These are phyloP conservation scores for Mycena rosella DNA, from an alignment of 768 basidiomycete species.

Conservation along the genomic window DNA sequence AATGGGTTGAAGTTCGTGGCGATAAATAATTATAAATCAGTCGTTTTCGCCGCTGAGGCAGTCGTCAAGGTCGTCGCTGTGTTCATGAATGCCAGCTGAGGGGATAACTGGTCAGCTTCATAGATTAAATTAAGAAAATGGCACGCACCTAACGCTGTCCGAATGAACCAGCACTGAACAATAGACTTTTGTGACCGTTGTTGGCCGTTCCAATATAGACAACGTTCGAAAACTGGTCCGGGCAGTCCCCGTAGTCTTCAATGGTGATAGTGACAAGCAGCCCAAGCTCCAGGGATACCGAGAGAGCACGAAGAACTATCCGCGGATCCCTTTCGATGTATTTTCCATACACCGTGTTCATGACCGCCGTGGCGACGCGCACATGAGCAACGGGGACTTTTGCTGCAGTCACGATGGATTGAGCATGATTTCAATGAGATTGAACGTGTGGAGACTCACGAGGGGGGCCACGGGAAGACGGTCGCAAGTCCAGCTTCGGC, in stretches of 20 bases:
- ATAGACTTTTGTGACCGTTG: slow-evolving; percentile 21
- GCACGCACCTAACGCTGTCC: slow-evolving; percentile 12
- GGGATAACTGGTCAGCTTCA: neutral
- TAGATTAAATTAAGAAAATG: neutral
- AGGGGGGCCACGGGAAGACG: slow-evolving; percentile 38
- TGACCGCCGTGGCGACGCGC: slow-evolving; percentile 49
- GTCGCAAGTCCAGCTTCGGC: slow-evolving; percentile 39
- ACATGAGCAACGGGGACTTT: slow-evolving; percentile 52
- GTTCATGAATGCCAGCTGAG: neutral
- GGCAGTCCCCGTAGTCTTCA: slow-evolving; percentile 4
- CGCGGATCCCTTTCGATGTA: slow-evolving; percentile 47
- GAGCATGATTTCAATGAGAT: neutral
- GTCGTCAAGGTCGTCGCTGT: neutral
- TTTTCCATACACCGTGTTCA: slow-evolving; percentile 49
- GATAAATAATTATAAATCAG: slow-evolving; percentile 30
- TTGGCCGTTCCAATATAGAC: slow-evolving; percentile 30
- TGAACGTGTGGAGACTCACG: slow-evolving; percentile 39
- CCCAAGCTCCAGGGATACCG: slow-evolving; percentile 56
- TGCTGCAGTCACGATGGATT: slow-evolving; percentile 30
- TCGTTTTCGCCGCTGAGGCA: neutral
- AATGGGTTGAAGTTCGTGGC: neutral
- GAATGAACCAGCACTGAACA: slow-evolving; percentile 27
- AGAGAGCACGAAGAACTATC: slow-evolving; percentile 53
- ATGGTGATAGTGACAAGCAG: slow-evolving; percentile 48
- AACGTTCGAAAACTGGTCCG: slow-evolving; percentile 2